Base-by-base conservation (phyloP, 78 protist species). In the Acrasis kona region DNA sequence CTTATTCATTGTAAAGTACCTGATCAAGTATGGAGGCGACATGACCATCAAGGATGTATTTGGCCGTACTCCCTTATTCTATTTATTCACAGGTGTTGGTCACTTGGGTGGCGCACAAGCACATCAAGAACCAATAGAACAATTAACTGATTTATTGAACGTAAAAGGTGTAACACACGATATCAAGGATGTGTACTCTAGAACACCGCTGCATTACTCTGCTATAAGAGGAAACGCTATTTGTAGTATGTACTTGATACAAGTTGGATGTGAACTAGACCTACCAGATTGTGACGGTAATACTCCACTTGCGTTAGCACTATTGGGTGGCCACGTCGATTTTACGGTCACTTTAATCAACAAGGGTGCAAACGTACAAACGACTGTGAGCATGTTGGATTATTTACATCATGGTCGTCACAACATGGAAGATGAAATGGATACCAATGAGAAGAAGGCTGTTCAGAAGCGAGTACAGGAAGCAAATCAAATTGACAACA, bases 161-260 rank as follows among this genome's bases (percentile, higher is more conserved):
- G n/a, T n/a, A n/a, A n/a, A n/a, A n/a, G n/a, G n/a, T n/a, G n/a
- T n/a, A n/a, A n/a, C n/a, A n/a, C n/a, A n/a, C 42, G 65, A 74
- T 19, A 65, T 50, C 28, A 77, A 64, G 34, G 74, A 77, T 36
- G 7, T 10, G 27, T 64, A 1, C 1, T 61, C 76, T 7, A 61
- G 78, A 37, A 74, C 78, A 50, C 40, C 68, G 12, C 58, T 77
- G 30, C 81, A 77, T 58, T 30, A 39, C 35, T 70, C 81, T 1
- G 32, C 76, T 36, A 35, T 5, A 1, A 5, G 29, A 34, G 81
- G 81, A 10, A 39, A 37, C 30, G 5, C 64, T 10, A 58, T 42
- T 1, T 19, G 39, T 34, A n/a, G 68, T 37, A 71, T 5, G 78
- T 77, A 50, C 61, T 32, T 77, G 78, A 1, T 77, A 12, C n/a